phyloP scores from a whole-genome alignment of 2,329 filamentous ascomycete genomes.

The Sporothrix phasma region DNA sequence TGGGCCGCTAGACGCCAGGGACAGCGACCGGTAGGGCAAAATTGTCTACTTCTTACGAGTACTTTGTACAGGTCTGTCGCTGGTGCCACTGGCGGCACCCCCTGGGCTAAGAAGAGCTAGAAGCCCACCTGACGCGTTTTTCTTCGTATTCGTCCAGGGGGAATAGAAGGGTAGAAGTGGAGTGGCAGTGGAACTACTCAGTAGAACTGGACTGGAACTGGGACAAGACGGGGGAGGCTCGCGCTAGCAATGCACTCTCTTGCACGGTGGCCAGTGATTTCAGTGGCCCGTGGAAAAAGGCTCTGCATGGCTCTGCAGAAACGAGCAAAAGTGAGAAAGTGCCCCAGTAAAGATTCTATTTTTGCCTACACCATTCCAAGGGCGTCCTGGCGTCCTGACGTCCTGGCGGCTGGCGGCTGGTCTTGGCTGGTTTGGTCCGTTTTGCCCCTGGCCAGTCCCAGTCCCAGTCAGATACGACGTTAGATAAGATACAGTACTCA shows the following conservation, averaged over 20 bases:
- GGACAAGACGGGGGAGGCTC: not conserved
- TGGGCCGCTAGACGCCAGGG: not conserved
- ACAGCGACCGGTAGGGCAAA: not conserved
- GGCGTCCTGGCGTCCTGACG: not conserved
- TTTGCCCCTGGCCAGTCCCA: not conserved
- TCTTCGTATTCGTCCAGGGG: constrained; percentile 5
- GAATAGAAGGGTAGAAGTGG: not conserved
- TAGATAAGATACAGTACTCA: too few species aligned
- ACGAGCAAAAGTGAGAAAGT: not conserved
- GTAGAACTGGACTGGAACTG: too few species aligned
- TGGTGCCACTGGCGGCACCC: not conserved
- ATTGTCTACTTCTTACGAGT: too few species aligned
- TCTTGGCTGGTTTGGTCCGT: not conserved
- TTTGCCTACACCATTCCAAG: constrained; percentile 11
- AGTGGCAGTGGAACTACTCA: not conserved
- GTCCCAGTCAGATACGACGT: not conserved
- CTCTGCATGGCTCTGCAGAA: too few species aligned
- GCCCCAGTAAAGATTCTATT: constrained; percentile 11
- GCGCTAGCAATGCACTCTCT: not conserved
- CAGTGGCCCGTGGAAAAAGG: constrained; percentile 4
- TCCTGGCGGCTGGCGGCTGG: not conserved
- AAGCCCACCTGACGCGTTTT: constrained; percentile 2
- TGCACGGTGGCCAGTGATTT: too few species aligned
- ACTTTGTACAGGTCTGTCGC: not conserved
- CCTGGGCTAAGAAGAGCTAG: not conserved